Base-by-base conservation (phyloP, 768 basidiomycete species). In the Leccinellum luteum region DNA sequence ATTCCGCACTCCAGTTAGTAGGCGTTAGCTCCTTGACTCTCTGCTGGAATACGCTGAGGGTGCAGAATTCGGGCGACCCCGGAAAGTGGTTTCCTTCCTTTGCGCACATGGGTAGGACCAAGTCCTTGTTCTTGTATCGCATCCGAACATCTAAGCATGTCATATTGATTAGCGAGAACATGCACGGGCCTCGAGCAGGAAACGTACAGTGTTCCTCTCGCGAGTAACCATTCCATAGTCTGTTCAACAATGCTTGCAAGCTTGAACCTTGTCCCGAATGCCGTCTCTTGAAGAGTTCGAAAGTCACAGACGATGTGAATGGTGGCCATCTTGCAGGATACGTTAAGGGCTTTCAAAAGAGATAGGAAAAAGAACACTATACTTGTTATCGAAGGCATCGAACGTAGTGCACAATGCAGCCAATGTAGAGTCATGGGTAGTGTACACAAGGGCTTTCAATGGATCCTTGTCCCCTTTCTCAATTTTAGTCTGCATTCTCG, bases 41-140 rank as follows among this genome's bases (percentile, higher is more conserved):
- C 45, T 78, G 78, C 35, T 75, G 74, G 74, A 91, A 91, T 21
- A 85, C 85, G 13, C 75, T 68, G 35, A 91, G 74, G 6, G 84
- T 84, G 70, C 90, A 91, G 63, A 91, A 85, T 66, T 90, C 89
- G 0, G 89, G 90, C 12, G 77, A 78, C 2, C 87, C 88, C 3
- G 81, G 75, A 7, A 89, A 73, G 64, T 92, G 90, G 54, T 88
- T 81, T 5, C 86, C 87, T 48, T 80, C 75, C 6, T 79, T 80
- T 2, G 85, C 82, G 61, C 90, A 92, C 14, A 84, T 57, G 0
- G 90, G 89, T 6, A 91, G 74, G 3, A 74, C 51, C 73, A 90
- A 71, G 63, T 81, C 81, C 57, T 78, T 77, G 73, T 89, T 89
- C 72, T 89, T 85, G 65, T 90, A 89, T 25, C 89, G 81, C 80